Base-by-base conservation (phyloP, 2,329 filamentous ascomycete genomes). In the Graphium sp. region DNA sequence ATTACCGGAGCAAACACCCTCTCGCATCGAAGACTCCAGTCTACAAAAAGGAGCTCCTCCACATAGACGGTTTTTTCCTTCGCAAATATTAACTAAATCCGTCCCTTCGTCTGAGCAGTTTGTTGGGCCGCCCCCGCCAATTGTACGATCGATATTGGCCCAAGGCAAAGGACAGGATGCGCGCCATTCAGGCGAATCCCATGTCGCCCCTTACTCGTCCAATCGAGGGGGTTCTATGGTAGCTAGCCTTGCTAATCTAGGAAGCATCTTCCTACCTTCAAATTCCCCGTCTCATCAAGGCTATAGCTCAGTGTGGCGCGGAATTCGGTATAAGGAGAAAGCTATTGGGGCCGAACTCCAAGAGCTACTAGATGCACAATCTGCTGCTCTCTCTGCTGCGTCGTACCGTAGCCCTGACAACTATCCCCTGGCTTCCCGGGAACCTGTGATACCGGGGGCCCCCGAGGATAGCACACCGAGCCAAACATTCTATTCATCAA, bases 51-150 rank as follows among this genome's bases (percentile, higher is more conserved):
- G 26, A 29, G 15, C 29, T 16, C 11, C 28, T n/a, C 34, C 14
- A 50, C 42, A 27, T 38, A 38, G 7, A 49, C n/a, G n/a, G n/a
- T n/a, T n/a, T n/a, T n/a, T n/a, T n/a, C n/a, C n/a, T n/a, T n/a
- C n/a, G n/a, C n/a, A n/a, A n/a, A n/a, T n/a, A n/a, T n/a, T n/a
- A n/a, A n/a, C n/a, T n/a, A n/a, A n/a, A n/a, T n/a, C n/a, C n/a
- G n/a, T n/a, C n/a, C n/a, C n/a, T n/a, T n/a, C n/a, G 41, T 9
- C 34, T 45, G 6, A 26, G 4, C 48, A 65, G 24, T 66, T 66
- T 32, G 40, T 47, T 3, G 60, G 60, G 2, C 62, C 62, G 1
- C 62, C 62, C 1, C 60, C 62, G 1, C 62, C 62, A 4, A 66
- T 67, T 32, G 52, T 57, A 2, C 37, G 46, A 5, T 63, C 62